phyloP scores from a whole-genome alignment of 306 rosid species.

The Delonix regia region DNA sequence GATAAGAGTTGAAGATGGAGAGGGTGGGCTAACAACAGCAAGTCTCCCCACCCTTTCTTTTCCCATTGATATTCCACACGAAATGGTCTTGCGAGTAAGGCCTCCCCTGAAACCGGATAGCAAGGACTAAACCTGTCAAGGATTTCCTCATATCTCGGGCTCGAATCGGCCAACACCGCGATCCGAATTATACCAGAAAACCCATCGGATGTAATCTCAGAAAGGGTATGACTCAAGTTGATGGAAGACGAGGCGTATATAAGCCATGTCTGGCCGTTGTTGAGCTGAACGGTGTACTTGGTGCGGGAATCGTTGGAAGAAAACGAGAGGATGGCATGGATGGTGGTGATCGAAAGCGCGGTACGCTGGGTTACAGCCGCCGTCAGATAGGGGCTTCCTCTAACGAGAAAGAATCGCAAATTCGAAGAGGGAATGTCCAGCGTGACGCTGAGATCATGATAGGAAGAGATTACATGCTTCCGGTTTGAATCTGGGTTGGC shows the following conservation, averaged over 20 bases:
- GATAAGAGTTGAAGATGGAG: conserved; percentile 68
- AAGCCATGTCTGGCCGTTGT: conserved; percentile 78
- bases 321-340: conserved; percentile 62
- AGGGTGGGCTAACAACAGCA: conserved; percentile 89
- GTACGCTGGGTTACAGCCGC: conserved; percentile 48
- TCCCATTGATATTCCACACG: conserved; percentile 71
- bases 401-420: conserved; percentile 62
- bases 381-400: conserved; percentile 82
- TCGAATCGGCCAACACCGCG: conserved; percentile 53
- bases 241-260: conserved; percentile 67
- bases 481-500: conserved; percentile 17
- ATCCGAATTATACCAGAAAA: conserved; percentile 71
- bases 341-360: conserved; percentile 59
- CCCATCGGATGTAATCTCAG: conserved; percentile 47
- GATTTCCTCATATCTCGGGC: conserved; percentile 36
- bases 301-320: conserved; percentile 47
- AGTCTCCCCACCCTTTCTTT: conserved; percentile 66
- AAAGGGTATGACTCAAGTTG: conserved; percentile 35
- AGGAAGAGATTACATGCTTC: conserved; percentile 62
- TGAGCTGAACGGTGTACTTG: conserved; percentile 62
- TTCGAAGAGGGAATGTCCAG: conserved; percentile 73
- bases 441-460: conserved; percentile 71
- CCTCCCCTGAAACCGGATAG: conserved; percentile 75
- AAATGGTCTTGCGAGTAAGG: conserved; percentile 51
- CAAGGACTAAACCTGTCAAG: conserved; percentile 71